Base-by-base conservation (phyloP, 441 rosid species). In the Gossypium davidsonii region DNA sequence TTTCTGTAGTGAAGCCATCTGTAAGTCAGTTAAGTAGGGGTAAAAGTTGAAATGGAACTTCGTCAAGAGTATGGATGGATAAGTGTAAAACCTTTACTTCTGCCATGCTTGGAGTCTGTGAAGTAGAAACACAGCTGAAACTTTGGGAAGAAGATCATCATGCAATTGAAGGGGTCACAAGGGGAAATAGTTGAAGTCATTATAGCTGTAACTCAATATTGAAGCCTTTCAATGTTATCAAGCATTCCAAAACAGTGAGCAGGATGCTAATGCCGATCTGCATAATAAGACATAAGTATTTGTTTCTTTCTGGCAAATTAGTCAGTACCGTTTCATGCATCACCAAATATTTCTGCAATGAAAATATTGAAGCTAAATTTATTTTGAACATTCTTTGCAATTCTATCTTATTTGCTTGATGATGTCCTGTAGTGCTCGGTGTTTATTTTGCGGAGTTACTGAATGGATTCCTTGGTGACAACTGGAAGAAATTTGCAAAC, bases 401-500 rank as follows among this genome's bases (percentile, higher is more conserved):
- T 34, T 52, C 31, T 34, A n/a, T 2, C 59, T 71, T 42, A 70
- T 56, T 28, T 62, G 4, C n/a, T 51, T 56, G 51, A 65, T 65
- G 62, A 56, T 71, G 20, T 57, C 67, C 26, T 83, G 81, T 73
- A 95, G 97, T 92, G 96, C 83, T 79, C 74, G 97, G 97, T 11
- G 98, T 95, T n/a, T 93, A 89, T 86, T 84, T 87, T 65, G 97
- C 98, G 15, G 99, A 95, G 92, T 85, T 71, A 74, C 80, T 95
- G 34, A 95, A 95, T 72, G 74, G 57, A 73, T 49, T 90, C 67
- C 79, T 93, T 74, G 80, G 80, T 62, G 78, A 80, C 64, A 88
- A 91, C 70, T 95, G 97, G 97, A 87, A 78, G 75, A 86, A 87
- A 81, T 93, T 95, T 85, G 87, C 97, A 31, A 82, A 87, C 8